These are phyloP conservation scores for Colletotrichum sp. DNA, from an alignment of 2,329 filamentous ascomycete species.

Conservation along the genomic window DNA sequence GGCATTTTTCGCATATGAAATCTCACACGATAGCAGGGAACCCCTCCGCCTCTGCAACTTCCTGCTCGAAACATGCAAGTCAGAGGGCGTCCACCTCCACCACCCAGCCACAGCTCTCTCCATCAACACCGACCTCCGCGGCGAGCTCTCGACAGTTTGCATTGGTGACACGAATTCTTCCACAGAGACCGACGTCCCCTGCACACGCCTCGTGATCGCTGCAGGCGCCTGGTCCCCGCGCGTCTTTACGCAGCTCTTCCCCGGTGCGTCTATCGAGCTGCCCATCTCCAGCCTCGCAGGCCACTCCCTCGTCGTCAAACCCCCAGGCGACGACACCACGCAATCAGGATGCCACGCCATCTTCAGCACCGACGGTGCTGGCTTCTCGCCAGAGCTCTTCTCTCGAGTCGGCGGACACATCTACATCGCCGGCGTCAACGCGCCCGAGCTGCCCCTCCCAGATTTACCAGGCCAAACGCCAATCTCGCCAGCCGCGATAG, in stretches of 20 bases:
- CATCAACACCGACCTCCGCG: slow-evolving; percentile 54
- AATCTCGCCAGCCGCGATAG: slow-evolving; percentile 47
- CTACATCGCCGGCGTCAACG: slow-evolving; percentile 77
- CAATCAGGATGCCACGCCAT: slow-evolving; percentile 66
- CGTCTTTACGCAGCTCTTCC: slow-evolving; percentile 72
- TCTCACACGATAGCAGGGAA: slow-evolving; percentile 53
- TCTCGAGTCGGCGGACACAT: slow-evolving; percentile 70
- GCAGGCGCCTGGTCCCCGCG: slow-evolving; percentile 74
- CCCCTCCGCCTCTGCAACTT: slow-evolving; percentile 70
- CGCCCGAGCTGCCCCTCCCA: slow-evolving; percentile 63
- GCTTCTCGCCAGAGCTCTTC: slow-evolving; percentile 75
- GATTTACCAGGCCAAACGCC: slow-evolving; percentile 53
- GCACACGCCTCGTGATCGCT: slow-evolving; percentile 68
- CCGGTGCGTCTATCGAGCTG: slow-evolving; percentile 53
- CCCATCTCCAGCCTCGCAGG: slow-evolving; percentile 70
- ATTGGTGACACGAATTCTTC: slow-evolving; percentile 50
- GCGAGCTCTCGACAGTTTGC: slow-evolving; percentile 56
- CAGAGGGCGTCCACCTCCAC: slow-evolving; percentile 68
- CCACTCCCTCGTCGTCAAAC: slow-evolving; percentile 72
- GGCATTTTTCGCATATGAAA: neutral
- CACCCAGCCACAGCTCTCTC: slow-evolving; percentile 64
- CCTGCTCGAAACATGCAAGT: slow-evolving; percentile 62
- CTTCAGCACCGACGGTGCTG: slow-evolving; percentile 63
- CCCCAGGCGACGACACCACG: slow-evolving; percentile 51
- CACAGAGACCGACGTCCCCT: slow-evolving; percentile 59